phyloP scores from a whole-genome alignment of 805 yeast genomes.

The Hanseniaspora valbyensis region DNA sequence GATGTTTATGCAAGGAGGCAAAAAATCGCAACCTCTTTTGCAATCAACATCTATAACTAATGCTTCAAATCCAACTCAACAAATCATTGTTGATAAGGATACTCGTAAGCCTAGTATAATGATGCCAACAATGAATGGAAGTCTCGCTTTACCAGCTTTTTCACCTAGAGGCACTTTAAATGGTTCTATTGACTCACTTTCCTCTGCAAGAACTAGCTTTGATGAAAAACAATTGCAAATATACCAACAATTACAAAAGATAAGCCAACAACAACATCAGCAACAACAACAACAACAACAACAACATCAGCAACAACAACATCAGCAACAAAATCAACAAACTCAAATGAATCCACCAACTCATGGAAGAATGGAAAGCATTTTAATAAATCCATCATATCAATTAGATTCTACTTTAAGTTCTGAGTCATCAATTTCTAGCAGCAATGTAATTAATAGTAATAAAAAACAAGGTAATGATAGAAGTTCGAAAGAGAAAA shows the following conservation, averaged over 20 bases:
- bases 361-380: too few relatives aligned
- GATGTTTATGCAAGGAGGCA: background rate
- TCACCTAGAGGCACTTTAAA: constrained; percentile 7
- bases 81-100: background rate
- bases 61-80: background rate
- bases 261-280: constrained; percentile 5
- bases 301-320: too few relatives aligned
- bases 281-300: background rate
- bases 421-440: too few relatives aligned
- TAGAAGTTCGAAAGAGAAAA: constrained; percentile 20
- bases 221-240: constrained; percentile 13
- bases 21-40: background rate
- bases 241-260: constrained; percentile 6
- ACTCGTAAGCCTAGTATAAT: background rate
- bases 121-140: constrained; percentile 3
- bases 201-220: constrained; percentile 13
- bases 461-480: too few relatives aligned
- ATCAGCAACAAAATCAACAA: too few relatives aligned
- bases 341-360: too few relatives aligned
- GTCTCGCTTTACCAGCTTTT: background rate
- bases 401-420: too few relatives aligned
- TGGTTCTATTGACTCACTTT: constrained; percentile 5
- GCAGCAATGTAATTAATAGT: too few relatives aligned
- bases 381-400: too few relatives aligned
- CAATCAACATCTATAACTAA: constrained; percentile 1